phyloP scores from a whole-genome alignment of 73 alveolate species.

The Tetrahymena malaccensis region DNA sequence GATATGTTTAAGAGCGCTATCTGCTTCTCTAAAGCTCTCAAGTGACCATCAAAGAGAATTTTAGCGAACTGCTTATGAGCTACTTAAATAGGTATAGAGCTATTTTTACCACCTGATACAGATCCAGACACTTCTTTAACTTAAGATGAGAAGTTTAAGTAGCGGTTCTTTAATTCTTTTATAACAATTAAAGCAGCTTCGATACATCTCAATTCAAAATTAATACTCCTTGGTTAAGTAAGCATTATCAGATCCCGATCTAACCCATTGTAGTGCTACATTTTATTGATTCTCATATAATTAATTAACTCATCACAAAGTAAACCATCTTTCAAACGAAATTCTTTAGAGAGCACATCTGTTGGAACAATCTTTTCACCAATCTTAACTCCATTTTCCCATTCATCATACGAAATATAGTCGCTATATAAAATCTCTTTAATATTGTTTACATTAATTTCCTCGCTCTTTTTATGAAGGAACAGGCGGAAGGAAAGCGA shows the following conservation, averaged over 20 bases:
- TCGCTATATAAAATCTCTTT: background rate
- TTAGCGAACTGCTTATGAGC: background rate
- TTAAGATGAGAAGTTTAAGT: background rate
- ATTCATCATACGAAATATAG: background rate
- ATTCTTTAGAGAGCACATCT: background rate
- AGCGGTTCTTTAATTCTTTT: background rate
- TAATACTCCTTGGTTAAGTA: background rate
- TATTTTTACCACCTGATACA: background rate
- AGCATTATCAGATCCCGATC: background rate
- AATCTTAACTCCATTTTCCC: background rate
- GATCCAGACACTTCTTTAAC: background rate
- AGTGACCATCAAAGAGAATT: background rate
- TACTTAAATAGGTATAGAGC: background rate
- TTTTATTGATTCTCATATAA: background rate
- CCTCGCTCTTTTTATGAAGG: conserved; percentile 26
- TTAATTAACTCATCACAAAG: background rate
- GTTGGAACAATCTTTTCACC: background rate
- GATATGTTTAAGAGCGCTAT: background rate
- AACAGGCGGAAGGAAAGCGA: conserved; percentile 40
- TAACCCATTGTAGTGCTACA: background rate
- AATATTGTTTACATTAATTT: background rate
- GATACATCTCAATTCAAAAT: background rate
- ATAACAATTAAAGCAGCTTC: background rate
- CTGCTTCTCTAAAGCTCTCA: background rate
- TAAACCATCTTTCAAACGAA: background rate